Evolutionary conservation across 2,329 filamentous ascomycete genomes (phyloP).

Genomic region (Decorospora gaudefroyi): DNA sequence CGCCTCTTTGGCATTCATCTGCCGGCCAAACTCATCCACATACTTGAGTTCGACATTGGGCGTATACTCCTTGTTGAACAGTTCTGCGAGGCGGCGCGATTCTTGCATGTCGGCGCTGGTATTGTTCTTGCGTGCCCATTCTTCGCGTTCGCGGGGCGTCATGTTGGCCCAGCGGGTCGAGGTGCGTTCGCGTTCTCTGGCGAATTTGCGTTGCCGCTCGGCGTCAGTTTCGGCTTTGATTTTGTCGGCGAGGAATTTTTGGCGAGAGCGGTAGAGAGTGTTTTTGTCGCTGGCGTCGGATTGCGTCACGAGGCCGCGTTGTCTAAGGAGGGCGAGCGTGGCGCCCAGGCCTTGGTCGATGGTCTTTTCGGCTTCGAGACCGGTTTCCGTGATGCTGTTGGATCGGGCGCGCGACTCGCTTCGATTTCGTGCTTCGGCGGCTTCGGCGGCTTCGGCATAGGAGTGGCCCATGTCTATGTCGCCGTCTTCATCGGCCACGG

Average conservation of each 20-base stretch:
- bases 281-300: slow-evolving; percentile 67
- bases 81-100: slow-evolving; percentile 77
- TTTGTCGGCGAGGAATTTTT: slow-evolving; percentile 80
- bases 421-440: slow-evolving; percentile 50
- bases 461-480: slow-evolving; percentile 60
- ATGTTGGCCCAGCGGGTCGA: slow-evolving; percentile 83
- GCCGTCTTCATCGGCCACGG: slow-evolving; percentile 55
- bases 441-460: slow-evolving; percentile 58
- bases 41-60: slow-evolving; percentile 91
- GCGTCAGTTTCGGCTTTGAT: slow-evolving; percentile 76
- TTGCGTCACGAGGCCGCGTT: slow-evolving; percentile 78
- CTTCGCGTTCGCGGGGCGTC: slow-evolving; percentile 89
- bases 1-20: slow-evolving; percentile 90
- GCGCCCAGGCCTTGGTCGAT: slow-evolving; percentile 79
- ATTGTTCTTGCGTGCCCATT: slow-evolving; percentile 86
- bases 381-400: slow-evolving; percentile 65
- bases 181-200: slow-evolving; percentile 85
- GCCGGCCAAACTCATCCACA: slow-evolving; percentile 82
- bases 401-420: slow-evolving; percentile 47
- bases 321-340: slow-evolving; percentile 78
- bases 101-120: slow-evolving; percentile 83
- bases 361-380: slow-evolving; percentile 82
- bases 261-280: slow-evolving; percentile 68
- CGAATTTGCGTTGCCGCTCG: slow-evolving; percentile 75
- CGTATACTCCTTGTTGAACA: slow-evolving; percentile 86